Conservation (phyloP, 768 basidiomycete genomes). For the Serendipita indica region DNA sequence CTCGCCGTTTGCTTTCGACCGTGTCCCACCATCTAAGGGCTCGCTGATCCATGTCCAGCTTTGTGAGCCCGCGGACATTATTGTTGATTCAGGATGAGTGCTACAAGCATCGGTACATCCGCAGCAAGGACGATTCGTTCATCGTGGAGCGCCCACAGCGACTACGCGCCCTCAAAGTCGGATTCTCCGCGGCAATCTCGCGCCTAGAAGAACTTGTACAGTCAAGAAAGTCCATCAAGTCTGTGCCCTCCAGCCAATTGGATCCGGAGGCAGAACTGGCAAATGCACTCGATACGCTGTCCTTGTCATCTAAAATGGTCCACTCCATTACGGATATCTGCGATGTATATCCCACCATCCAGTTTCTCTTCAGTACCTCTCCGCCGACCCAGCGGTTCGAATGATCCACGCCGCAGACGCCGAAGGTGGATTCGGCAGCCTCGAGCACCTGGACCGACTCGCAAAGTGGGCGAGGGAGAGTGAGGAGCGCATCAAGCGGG, state of each 20-base stretch:
- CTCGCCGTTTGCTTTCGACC: no score
- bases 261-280: background rate
- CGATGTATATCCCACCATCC: background rate
- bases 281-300: background rate
- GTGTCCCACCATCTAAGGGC: no score
- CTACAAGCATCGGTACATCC: conserved; percentile 60
- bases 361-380: conserved; percentile 25
- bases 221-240: no score
- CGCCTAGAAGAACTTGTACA: conserved; percentile 38
- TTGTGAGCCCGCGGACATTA: no score
- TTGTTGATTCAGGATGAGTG: conserved; percentile 57
- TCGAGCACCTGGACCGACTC: conserved; percentile 43
- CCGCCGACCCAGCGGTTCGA: conserved; percentile 49
- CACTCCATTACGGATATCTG: background rate
- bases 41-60: no score
- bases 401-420: conserved; percentile 54
- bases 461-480: conserved; percentile 45
- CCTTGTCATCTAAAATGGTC: background rate
- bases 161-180: conserved; percentile 67
- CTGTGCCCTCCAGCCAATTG: background rate
- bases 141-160: conserved; percentile 90
- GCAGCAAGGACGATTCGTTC: conserved; percentile 52
- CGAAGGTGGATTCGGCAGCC: conserved; percentile 27
- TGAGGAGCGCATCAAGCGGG: conserved; percentile 41
- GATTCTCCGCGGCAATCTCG: conserved; percentile 65